Base-by-base conservation (phyloP, 2,329 filamentous ascomycete genomes). In the Aschersonia sp. region DNA sequence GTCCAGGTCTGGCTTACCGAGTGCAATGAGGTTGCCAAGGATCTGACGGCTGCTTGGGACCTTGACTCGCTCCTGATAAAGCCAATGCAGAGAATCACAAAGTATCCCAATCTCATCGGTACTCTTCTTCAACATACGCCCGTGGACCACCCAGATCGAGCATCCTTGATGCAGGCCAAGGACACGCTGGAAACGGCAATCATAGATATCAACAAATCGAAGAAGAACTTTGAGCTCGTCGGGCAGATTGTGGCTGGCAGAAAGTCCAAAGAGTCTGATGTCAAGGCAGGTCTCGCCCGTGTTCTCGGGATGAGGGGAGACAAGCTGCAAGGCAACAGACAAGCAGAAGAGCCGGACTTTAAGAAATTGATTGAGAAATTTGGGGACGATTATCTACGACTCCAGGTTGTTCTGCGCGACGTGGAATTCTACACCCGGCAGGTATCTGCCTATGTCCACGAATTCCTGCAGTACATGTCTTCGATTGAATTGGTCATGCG, bases 31-130 rank as follows among this genome's bases (percentile, higher is more conserved):
- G 89, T 90, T 58, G 89, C 90, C 10, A 85, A 87, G 55, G 92
- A 95, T 60, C 74, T 98, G 52, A 98, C 92, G 0, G 80, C 82
- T 30, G 90, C 92, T 0, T 98, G 92, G 92, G 86, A 94, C 62
- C 66, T 98, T 51, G 89, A 95, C 62, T 94, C 92, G 0, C 72
- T 98, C n/a, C 76, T 98, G 22, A 90, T 98, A 59, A 98, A 98
- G 64, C 92, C 92, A 2, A 89, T 94, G 62, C 92, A 98, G 65
- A 80, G 92, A 44, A 83, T 97, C 52, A 82, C 90, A 35, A 95
- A 95, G 59, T 98, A 97, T 59, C 88, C 88, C 4, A 81, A 95
- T 43, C 71, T 98, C 41, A 77, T 98, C 43, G 79, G 81, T 35
- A 81, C 88, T 48, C 71, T 98, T 9, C 71, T 94, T 30, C 81